Percentiles rank a stretch among this genome's conserved stretches.
phyloP scores from a whole-genome alignment of 1,284 basidiomycete species.

The Agroathelia rolfsii region DNA sequence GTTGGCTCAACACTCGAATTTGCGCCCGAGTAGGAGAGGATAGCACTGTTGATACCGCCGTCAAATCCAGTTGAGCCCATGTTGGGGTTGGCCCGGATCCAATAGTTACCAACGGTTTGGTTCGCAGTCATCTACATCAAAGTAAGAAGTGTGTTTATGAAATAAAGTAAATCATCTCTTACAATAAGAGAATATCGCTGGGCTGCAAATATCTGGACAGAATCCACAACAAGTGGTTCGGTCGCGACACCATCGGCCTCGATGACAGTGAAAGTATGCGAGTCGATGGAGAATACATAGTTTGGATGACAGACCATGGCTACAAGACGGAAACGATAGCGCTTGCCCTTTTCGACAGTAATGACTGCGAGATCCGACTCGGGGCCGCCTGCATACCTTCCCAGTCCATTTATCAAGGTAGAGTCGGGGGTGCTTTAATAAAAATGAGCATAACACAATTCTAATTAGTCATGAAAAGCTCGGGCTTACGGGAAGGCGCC shows the following conservation, averaged over 20 bases:
- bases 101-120: constrained; percentile 28
- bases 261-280: constrained; percentile 25
- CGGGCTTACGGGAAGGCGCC: constrained; percentile 22
- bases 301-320: constrained; percentile 17
- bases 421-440: constrained; percentile 16
- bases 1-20: constrained; percentile 18
- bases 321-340: constrained; percentile 24
- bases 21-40: constrained; percentile 27
- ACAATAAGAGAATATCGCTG: constrained; percentile 23
- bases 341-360: constrained; percentile 17
- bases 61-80: constrained; percentile 18
- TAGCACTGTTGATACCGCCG: constrained; percentile 21
- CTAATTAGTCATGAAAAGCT: constrained; percentile 1
- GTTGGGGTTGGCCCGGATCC: constrained; percentile 33
- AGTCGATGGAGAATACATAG: constrained; percentile 23
- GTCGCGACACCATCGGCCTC: constrained; percentile 24
- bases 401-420: constrained; percentile 22
- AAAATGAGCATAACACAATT: background rate
- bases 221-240: constrained; percentile 21
- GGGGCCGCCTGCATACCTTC: constrained; percentile 19
- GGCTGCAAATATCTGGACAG: constrained; percentile 15
- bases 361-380: constrained; percentile 17
- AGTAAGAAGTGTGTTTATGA: no score
- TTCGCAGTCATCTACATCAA: constrained; percentile 23
- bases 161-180: no score